phyloP scores from a whole-genome alignment of 345 rosid species.

The Eucalyptus lansdowneana region DNA sequence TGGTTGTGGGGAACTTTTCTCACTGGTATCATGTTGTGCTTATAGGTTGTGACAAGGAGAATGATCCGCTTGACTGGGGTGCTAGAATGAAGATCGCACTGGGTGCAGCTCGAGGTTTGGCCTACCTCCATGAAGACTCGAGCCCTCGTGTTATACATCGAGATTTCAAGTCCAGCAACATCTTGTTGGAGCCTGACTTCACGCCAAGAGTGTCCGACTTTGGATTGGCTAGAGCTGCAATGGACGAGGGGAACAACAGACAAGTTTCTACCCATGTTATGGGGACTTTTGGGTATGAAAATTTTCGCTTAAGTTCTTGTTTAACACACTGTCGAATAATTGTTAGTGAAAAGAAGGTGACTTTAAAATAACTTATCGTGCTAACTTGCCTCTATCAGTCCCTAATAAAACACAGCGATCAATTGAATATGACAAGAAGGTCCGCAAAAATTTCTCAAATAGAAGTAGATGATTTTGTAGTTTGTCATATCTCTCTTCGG shows the following conservation, averaged over 20 bases:
- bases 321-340: background rate
- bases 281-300: constrained; percentile 76
- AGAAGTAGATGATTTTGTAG: background rate
- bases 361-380: background rate
- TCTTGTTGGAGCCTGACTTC: constrained; percentile 59
- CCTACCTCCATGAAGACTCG: constrained; percentile 78
- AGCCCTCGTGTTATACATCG: constrained; percentile 63
- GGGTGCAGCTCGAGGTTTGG: constrained; percentile 71
- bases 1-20: background rate
- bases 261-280: constrained; percentile 62
- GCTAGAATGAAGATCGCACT: constrained; percentile 68
- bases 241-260: constrained; percentile 48
- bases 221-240: constrained; percentile 64
- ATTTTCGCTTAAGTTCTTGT: background rate
- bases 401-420: background rate
- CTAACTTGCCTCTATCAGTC: background rate
- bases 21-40: background rate
- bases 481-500: background rate
- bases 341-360: background rate
- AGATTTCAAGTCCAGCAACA: constrained; percentile 73
- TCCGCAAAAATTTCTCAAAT: background rate
- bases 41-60: constrained; percentile 39
- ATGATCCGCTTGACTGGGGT: constrained; percentile 49
- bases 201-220: constrained; percentile 70
- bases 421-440: background rate